Evolutionary conservation across 2,329 filamentous ascomycete species (phyloP), one percentile per base, ranked within the genome.

Genomic region (Aaosphaeria pasadenensis): DNA sequence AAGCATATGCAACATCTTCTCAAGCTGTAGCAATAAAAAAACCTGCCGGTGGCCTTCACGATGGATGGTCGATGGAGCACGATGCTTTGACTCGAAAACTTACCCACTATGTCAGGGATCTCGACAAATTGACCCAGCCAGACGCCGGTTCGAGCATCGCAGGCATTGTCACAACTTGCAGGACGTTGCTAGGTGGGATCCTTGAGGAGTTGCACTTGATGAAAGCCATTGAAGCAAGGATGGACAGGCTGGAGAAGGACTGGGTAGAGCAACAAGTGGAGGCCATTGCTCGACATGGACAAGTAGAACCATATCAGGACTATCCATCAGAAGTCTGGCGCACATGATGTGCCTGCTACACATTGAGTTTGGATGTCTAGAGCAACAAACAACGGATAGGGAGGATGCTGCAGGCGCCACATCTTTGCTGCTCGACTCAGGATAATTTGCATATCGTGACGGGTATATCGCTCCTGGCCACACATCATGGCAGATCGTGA

Each of bases 221-320:
- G 63, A 58, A 60, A 47, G 54, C 43, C 11, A 59, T 72, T 9
- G 66, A 71, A 50, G 44, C 39, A 11, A 59, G 58, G 30, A 58
- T 70, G 4, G 62, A 66, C 7, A 45, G 47, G n/a, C 56, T 48
- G 35, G 71, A 72, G 49, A 63, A 62, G 49, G 50, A 56, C 28
- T 71, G 67, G 64, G 60, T 73, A 6, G 69, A 72, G 48, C 52
- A 49, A n/a, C 55, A 61, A 9, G 54, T 70, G 32, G 50, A 55
- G 35, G 51, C 45, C 7, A 67, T 69, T 31, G 64, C 64, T 7
- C 52, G 17, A 24, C 17, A 24, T 24, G 17, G 17, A 24, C 17
- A 24, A 24, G 17, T 24, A 24, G 17, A 24, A 24, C 17, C 17
- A 24, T 24, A 24, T 24, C 17, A 24, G 17, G 17, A 24, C 17